phyloP scores from a whole-genome alignment of 1,139 yeast genomes.

The Yamadazyma dushanensis region DNA sequence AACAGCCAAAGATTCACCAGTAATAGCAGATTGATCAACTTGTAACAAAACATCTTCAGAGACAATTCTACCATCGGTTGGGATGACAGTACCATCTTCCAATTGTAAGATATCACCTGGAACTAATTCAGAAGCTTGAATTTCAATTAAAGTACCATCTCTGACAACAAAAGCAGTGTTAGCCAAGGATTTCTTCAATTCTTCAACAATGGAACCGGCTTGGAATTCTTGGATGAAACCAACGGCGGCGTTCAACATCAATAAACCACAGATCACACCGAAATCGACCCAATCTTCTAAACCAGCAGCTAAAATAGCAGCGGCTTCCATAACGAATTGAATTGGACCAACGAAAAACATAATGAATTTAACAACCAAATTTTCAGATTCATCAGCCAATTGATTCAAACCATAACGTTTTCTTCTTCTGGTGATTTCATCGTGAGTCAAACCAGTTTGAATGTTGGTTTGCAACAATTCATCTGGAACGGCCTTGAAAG shows the following conservation, averaged over 20 bases:
- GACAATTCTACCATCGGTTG: constrained; percentile 93
- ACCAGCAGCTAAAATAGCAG: constrained; percentile 97
- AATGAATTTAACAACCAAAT: constrained; percentile 77
- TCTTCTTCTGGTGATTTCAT: constrained; percentile 83
- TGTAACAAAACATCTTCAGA: constrained; percentile 88
- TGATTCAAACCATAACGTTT: constrained; percentile 93
- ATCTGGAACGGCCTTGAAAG: constrained; percentile 79
- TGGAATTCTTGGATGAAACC: constrained; percentile 98
- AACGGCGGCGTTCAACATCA: constrained; percentile 86
- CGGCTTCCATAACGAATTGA: constrained; percentile 99
- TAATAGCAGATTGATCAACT: constrained; percentile 96
- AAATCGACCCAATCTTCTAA: constrained; percentile 98
- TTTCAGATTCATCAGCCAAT: constrained; percentile 93
- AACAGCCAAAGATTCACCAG: constrained; percentile 97
- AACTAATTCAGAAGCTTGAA: constrained; percentile 80
- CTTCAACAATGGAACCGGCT: constrained; percentile 96
- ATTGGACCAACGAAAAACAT: constrained; percentile 97
- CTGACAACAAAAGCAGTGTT: constrained; percentile 85
- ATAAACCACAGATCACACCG: constrained; percentile 93
- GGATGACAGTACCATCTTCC: constrained; percentile 94
- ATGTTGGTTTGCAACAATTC: constrained; percentile 89
- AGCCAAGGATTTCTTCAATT: constrained; percentile 89
- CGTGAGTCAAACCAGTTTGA: constrained; percentile 72
- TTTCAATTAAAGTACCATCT: constrained; percentile 75
- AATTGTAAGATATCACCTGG: constrained; percentile 92